Conservation (phyloP, 306 rosid species). For the Benincasa hispida region DNA sequence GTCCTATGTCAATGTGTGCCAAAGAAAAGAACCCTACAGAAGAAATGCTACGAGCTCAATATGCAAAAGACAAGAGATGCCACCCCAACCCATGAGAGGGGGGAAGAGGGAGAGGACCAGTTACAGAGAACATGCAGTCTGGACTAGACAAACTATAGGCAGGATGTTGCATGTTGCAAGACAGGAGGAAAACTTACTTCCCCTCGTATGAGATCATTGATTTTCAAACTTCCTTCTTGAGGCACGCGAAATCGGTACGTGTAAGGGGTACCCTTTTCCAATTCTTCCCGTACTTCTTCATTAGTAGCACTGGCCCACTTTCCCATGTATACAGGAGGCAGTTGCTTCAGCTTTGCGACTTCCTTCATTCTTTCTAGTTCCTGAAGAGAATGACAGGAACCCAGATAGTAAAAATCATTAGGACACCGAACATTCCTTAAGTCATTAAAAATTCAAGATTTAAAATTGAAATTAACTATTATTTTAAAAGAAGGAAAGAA, state of each 20-base stretch:
- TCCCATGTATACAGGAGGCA: constrained; percentile 85
- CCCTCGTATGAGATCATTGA: constrained; percentile 79
- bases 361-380: constrained; percentile 94
- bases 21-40: neutral
- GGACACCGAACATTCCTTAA: neutral
- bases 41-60: neutral
- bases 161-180: neutral
- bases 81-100: neutral
- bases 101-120: neutral
- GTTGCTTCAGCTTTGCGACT: constrained; percentile 30
- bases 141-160: neutral
- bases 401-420: neutral
- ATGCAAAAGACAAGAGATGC: neutral
- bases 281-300: constrained; percentile 1
- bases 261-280: constrained; percentile 3
- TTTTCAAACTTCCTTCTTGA: constrained; percentile 21
- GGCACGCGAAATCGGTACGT: constrained; percentile 7
- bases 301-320: constrained; percentile 46
- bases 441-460: neutral
- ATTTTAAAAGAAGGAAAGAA: neutral
- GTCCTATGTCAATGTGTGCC: neutral
- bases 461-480: too few species aligned
- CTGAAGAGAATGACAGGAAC: constrained; percentile 18
- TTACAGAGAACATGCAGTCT: neutral
- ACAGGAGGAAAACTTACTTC: constrained; percentile 33